A percentile compares a stretch with the other conserved stretches of the same genome.
Evolutionary conservation across 305 asterid species (phyloP).

Genomic region (Rubia tinctorum): DNA sequence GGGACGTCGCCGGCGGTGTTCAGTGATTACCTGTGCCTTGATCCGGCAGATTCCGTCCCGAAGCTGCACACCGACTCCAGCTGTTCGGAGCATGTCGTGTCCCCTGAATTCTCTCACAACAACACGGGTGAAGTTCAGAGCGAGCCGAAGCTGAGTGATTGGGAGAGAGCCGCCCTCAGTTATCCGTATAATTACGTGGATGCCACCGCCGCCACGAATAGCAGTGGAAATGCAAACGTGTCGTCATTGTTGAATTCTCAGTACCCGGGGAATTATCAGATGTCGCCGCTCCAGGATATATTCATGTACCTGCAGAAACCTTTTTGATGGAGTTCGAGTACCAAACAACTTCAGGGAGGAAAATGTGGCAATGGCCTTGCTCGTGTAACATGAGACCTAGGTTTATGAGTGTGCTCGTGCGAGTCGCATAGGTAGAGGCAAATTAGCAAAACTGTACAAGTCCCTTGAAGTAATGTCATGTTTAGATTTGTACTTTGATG

Average conservation of each 20-base stretch:
- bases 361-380: not conserved
- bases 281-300: constrained; percentile 60
- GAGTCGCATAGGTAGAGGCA: not conserved
- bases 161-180: constrained; percentile 51
- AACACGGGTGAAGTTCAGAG: constrained; percentile 72
- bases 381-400: constrained; percentile 24
- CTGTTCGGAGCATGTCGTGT: constrained; percentile 79
- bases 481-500: too few relatives aligned
- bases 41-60: constrained; percentile 68
- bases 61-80: constrained; percentile 75
- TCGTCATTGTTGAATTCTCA: constrained; percentile 34
- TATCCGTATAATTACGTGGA: constrained; percentile 55
- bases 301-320: constrained; percentile 38
- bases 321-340: not conserved
- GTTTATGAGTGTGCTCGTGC: constrained; percentile 26
- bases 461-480: not conserved
- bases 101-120: constrained; percentile 52
- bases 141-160: constrained; percentile 48
- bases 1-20: constrained; percentile 39
- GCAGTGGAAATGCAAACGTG: constrained; percentile 18
- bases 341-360: not conserved
- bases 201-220: constrained; percentile 22
- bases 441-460: not conserved
- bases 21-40: constrained; percentile 55
- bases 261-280: constrained; percentile 38